Evolutionary conservation across 2,329 filamentous ascomycete species (phyloP).

Genomic region (Penicillium digitatum): DNA sequence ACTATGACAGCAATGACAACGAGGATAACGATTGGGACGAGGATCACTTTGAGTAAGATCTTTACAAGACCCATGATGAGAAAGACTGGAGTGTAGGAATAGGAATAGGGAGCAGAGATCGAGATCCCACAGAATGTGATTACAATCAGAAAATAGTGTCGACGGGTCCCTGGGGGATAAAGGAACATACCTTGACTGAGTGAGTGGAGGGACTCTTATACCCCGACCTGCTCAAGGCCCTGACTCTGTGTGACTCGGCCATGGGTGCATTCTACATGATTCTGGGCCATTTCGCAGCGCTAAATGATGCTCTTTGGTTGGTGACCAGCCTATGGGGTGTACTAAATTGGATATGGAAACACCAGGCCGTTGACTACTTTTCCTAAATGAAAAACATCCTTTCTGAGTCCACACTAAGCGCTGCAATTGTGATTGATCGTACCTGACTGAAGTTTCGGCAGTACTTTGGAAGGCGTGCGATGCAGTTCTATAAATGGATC

Average conservation of each 20-base stretch:
- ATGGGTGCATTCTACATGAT: background rate
- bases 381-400: background rate
- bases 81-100: background rate
- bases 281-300: background rate
- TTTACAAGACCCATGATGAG: slow-evolving; percentile 18
- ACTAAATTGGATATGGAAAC: background rate
- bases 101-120: background rate
- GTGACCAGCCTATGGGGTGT: background rate
- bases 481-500: background rate
- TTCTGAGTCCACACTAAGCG: background rate
- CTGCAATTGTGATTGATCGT: slow-evolving; percentile 4
- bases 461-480: background rate
- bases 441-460: background rate
- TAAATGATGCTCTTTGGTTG: slow-evolving; percentile 1
- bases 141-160: background rate
- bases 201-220: slow-evolving; percentile 1
- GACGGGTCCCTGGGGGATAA: background rate
- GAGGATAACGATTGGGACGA: slow-evolving; percentile 19
- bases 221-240: background rate
- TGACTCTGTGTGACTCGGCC: background rate
- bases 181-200: background rate
- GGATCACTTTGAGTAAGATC: slow-evolving; percentile 21
- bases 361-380: background rate
- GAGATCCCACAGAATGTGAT: background rate
- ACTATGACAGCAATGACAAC: slow-evolving; percentile 8